A percentile compares a stretch with the other conserved stretches of the same genome.
Evolutionary conservation across 768 basidiomycete genomes (phyloP).

Genomic region (Rubroboletus satanas): DNA sequence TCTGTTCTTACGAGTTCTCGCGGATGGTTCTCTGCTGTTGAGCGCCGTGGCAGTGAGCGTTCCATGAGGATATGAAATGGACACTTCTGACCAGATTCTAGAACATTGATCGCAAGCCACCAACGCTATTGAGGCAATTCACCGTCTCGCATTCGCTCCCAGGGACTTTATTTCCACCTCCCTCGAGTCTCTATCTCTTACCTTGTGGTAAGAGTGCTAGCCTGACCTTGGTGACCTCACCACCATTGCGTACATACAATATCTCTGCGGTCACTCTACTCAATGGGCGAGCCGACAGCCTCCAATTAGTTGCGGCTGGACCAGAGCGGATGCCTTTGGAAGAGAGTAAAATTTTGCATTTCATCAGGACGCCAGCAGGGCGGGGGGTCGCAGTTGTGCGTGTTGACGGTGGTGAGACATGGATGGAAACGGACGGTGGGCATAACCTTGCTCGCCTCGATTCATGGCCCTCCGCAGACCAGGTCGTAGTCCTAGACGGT

Average conservation of each 20-base stretch:
- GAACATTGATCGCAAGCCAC: slow-evolving; percentile 89
- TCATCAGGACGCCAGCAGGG: slow-evolving; percentile 79
- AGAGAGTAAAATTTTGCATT: slow-evolving; percentile 51
- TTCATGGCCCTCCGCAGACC: slow-evolving; percentile 56
- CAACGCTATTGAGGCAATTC: slow-evolving; percentile 75
- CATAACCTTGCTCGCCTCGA: slow-evolving; percentile 45
- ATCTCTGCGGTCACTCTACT: slow-evolving; percentile 62
- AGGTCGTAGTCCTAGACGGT: slow-evolving; percentile 65
- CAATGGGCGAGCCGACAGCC: slow-evolving; percentile 51
- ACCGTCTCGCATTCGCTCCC: slow-evolving; percentile 63
- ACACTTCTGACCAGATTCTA: slow-evolving; percentile 29
- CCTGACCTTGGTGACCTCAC: slow-evolving; percentile 60
- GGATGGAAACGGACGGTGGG: slow-evolving; percentile 50
- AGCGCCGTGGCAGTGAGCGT: slow-evolving; percentile 66
- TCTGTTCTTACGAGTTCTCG: slow-evolving; percentile 67
- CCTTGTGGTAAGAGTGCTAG: slow-evolving; percentile 41
- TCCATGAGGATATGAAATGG: not conserved
- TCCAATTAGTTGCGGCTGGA: slow-evolving; percentile 42
- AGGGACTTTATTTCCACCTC: slow-evolving; percentile 43
- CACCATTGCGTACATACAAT: slow-evolving; percentile 60
- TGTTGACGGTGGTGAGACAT: slow-evolving; percentile 57
- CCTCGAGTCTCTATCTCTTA: slow-evolving; percentile 51
- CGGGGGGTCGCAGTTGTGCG: slow-evolving; percentile 68
- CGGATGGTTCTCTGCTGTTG: slow-evolving; percentile 70
- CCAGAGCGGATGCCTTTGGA: slow-evolving; percentile 41